Percentiles rank a stretch among this genome's conserved stretches.
phyloP scores from a whole-genome alignment of 2,329 filamentous ascomycete species.

The Talaromyces verruculosus region DNA sequence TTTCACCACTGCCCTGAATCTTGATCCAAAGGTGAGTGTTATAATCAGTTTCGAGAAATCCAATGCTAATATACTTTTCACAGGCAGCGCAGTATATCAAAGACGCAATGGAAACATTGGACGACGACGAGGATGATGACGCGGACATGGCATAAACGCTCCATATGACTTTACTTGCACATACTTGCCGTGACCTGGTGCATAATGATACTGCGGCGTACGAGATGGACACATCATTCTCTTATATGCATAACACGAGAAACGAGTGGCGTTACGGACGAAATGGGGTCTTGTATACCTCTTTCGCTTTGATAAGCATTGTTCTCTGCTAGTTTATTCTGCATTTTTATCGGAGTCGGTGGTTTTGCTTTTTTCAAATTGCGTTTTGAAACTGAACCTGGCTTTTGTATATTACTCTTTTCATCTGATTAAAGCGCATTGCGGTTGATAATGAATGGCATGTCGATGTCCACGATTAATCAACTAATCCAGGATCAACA shows the following conservation, averaged over 20 bases:
- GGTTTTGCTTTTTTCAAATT: neutral
- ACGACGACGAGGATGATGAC: conserved; percentile 65
- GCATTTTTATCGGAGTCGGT: conserved; percentile 14
- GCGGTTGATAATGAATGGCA: neutral
- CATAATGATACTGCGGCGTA: conserved; percentile 18
- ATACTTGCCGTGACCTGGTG: conserved; percentile 3
- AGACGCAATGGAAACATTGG: conserved; percentile 89
- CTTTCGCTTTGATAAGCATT: conserved; percentile 3
- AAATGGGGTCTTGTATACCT: neutral
- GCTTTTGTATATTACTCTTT: conserved; percentile 12
- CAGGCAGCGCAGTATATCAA: conserved; percentile 93
- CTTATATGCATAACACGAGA: conserved; percentile 20
- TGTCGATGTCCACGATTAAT: neutral
- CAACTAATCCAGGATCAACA: neutral
- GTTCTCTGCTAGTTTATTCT: conserved; percentile 1
- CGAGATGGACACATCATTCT: conserved; percentile 13
- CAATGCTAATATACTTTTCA: conserved; percentile 18
- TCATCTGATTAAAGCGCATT: neutral
- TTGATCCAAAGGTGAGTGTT: conserved; percentile 84
- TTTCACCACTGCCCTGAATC: conserved; percentile 89
- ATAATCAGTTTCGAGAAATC: conserved; percentile 18
- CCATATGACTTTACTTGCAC: conserved; percentile 1
- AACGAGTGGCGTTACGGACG: conserved; percentile 21
- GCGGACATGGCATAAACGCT: conserved; percentile 48
- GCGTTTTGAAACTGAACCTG: neutral